Base-by-base conservation (phyloP, 176 grass and related monocot species). In the Stipa capillata region DNA sequence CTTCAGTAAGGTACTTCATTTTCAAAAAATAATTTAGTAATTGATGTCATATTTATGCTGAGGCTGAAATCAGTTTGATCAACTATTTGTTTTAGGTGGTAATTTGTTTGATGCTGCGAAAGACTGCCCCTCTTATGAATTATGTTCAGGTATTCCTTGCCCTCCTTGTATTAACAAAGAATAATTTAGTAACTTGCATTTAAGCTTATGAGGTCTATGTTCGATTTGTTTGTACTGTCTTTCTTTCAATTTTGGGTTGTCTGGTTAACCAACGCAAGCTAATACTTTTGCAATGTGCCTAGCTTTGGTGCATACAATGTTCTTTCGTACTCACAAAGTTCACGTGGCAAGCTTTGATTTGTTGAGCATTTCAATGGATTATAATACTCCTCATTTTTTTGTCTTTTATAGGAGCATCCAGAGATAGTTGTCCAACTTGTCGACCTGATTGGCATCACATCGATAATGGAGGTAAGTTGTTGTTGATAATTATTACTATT, bases 1-100 rank as follows among this genome's bases (percentile, higher is more conserved):
- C 77, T 99, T 99, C 72, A 99, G 92, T 79, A 99, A 99, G 90
- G 97, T 99, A 95, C 67, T 85, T 63, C 25, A n/a, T n/a, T n/a
- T n/a, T n/a, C n/a, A n/a, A n/a, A n/a, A n/a, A n/a, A n/a, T n/a
- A n/a, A n/a, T n/a, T n/a, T n/a, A n/a, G 8, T 50, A 24, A 12
- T 50, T 65, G 13, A 40, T 72, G 67, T 73, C 42, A 2, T 42
- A 12, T 72, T 83, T 57, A 36, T 42, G 23, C 40, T 40, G 58
- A 41, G 57, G 5, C 55, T 87, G 74, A 88, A 73, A 20, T 88
- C 28, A 67, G 11, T 85, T 24, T 3, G 57, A 36, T 69, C 82
- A 55, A 54, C 63, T 87, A 35, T 77, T 83, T 75, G 49, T 88
- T 51, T 33, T 76, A 99, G 96, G 92, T 99, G 58, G 97, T 93